Evolutionary conservation across 352 stramenopile genomes (phyloP).

Genomic region (Globisporangium cystogenes): DNA sequence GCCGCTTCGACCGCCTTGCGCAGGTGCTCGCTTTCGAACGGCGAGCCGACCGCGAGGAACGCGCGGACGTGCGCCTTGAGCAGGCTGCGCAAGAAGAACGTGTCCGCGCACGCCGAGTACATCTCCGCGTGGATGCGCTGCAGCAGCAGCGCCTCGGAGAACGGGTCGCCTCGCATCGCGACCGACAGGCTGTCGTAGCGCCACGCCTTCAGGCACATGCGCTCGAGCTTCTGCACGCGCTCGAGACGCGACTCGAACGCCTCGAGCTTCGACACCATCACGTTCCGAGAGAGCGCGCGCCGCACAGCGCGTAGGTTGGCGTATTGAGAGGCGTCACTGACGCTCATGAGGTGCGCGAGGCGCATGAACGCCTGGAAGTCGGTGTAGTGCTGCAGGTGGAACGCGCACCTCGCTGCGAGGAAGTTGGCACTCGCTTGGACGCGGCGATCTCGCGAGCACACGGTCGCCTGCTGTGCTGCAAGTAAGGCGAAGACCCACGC

Average conservation of each 20-base stretch:
- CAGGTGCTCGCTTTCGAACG: slow-evolving; percentile 33
- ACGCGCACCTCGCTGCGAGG: slow-evolving; percentile 17
- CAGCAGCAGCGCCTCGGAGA: slow-evolving; percentile 48
- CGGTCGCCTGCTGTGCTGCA: slow-evolving; percentile 17
- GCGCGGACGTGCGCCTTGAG: slow-evolving; percentile 43
- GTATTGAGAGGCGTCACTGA: slow-evolving; percentile 1
- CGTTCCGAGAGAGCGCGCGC: slow-evolving; percentile 25
- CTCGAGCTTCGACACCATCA: slow-evolving; percentile 27
- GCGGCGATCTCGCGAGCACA: slow-evolving; percentile 19
- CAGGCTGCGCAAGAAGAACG: slow-evolving; percentile 45
- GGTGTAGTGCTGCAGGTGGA: slow-evolving; percentile 15
- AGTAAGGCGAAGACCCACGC: slow-evolving; percentile 27
- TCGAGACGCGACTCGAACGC: slow-evolving; percentile 33
- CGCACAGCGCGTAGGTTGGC: slow-evolving; percentile 30
- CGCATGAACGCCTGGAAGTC: slow-evolving; percentile 21
- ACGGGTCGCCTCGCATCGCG: slow-evolving; percentile 29
- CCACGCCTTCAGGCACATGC: slow-evolving; percentile 60
- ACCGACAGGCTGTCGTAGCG: slow-evolving; percentile 35
- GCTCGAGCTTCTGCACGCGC: slow-evolving; percentile 50
- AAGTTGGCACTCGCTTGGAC: slow-evolving; percentile 24
- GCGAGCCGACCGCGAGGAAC: slow-evolving; percentile 20
- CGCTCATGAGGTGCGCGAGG: slow-evolving; percentile 13
- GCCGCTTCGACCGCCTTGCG: slow-evolving; percentile 22
- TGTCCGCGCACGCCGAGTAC: slow-evolving; percentile 32
- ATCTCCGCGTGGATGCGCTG: slow-evolving; percentile 47